phyloP scores from a whole-genome alignment of 345 rosid genomes.

The Zanthoxylum bungeanum region DNA sequence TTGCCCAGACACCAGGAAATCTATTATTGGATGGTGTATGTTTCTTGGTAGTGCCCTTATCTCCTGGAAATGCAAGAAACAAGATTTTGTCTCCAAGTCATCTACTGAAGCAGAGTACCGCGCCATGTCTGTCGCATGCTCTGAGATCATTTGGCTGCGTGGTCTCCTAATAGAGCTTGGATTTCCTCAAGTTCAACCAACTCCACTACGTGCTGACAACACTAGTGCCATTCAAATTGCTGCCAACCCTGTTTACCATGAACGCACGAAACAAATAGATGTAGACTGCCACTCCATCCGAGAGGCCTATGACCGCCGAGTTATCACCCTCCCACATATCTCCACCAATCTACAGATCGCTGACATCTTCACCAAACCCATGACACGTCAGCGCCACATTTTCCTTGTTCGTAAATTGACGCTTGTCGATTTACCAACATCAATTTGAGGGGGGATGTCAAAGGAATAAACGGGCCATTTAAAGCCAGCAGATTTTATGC shows the following conservation, averaged over 20 bases:
- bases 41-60: constrained; percentile 1
- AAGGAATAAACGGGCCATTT: too few species aligned
- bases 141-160: background rate
- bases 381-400: background rate
- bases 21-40: background rate
- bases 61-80: background rate
- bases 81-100: background rate
- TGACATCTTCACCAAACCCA: background rate
- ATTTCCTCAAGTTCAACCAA: background rate
- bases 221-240: background rate
- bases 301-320: background rate
- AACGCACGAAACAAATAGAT: background rate
- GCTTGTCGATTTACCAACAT: background rate
- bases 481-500: background rate
- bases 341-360: background rate
- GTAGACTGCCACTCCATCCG: background rate
- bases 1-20: background rate
- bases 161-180: background rate
- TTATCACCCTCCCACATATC: background rate
- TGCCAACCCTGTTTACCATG: background rate
- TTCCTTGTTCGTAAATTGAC: background rate
- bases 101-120: background rate
- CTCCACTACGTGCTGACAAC: background rate
- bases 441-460: background rate
- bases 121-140: background rate